Evolutionary conservation across 1,284 basidiomycete genomes (phyloP).

Genomic region (Cryptococcus sp.): DNA sequence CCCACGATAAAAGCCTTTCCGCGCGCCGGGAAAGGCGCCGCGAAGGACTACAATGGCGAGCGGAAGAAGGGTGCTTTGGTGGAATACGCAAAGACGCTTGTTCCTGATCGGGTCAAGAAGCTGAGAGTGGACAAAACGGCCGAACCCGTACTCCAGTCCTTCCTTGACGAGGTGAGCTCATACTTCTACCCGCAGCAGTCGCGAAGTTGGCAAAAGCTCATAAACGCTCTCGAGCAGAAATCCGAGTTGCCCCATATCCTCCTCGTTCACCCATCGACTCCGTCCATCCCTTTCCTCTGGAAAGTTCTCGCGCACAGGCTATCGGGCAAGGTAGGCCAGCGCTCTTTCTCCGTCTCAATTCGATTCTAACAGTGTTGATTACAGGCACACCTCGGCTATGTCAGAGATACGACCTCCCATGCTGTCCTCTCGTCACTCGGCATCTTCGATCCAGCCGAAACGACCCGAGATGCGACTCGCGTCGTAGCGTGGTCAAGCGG

Average conservation of each 20-base stretch:
- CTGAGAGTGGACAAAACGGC: constrained; percentile 59
- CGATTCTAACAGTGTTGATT: not conserved
- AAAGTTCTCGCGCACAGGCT: constrained; percentile 78
- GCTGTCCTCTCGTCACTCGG: constrained; percentile 51
- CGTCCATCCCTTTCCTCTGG: constrained; percentile 80
- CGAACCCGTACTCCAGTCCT: constrained; percentile 28
- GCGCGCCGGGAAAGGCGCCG: constrained; percentile 64
- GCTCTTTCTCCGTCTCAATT: no score
- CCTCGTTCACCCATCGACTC: constrained; percentile 68
- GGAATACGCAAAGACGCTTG: constrained; percentile 71
- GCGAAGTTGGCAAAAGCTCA: not conserved
- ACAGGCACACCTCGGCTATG: constrained; percentile 64
- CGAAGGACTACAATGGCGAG: constrained; percentile 72
- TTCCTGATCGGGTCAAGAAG: constrained; percentile 69
- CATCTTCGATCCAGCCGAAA: constrained; percentile 31
- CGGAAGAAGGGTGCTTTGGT: constrained; percentile 73
- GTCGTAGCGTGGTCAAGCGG: constrained; percentile 42
- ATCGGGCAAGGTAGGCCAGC: constrained; percentile 55
- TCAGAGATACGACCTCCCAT: constrained; percentile 63
- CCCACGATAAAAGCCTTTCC: constrained; percentile 90
- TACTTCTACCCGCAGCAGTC: not conserved
- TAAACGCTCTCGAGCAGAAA: constrained; percentile 59
- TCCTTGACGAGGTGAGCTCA: constrained; percentile 42
- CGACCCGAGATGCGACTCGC: constrained; percentile 38
- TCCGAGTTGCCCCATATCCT: constrained; percentile 65